phyloP scores from a whole-genome alignment of 371 early-diverging fungal genomes.

The Smittium mucronatum region DNA sequence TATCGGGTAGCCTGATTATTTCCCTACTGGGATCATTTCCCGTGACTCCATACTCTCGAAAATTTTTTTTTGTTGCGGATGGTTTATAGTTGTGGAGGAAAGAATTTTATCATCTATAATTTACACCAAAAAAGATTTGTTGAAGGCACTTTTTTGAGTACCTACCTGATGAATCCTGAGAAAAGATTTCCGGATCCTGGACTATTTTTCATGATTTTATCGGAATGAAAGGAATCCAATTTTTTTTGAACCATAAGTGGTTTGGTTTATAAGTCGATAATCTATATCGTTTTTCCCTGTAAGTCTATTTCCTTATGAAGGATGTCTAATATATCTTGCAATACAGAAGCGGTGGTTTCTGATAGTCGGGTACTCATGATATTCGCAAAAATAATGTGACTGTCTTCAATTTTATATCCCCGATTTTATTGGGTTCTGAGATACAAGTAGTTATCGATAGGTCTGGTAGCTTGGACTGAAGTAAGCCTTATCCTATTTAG shows the following conservation, averaged over 20 bases:
- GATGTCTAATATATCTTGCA: background rate
- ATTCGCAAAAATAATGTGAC: background rate
- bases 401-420: background rate
- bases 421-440: background rate
- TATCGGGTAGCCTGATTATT: background rate
- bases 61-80: background rate
- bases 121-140: background rate
- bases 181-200: background rate
- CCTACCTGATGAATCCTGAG: background rate
- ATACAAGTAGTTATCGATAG: background rate
- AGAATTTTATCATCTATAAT: background rate
- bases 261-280: background rate
- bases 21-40: background rate
- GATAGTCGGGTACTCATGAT: background rate
- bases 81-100: background rate
- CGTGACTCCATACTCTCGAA: background rate
- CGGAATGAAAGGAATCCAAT: background rate
- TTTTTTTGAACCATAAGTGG: background rate
- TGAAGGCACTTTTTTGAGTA: background rate
- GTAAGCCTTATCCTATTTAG: background rate
- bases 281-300: background rate
- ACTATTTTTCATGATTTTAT: background rate
- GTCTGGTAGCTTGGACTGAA: background rate
- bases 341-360: background rate
- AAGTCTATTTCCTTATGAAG: background rate